Percentiles rank a stretch among this genome's conserved stretches.
Evolutionary conservation across 2,329 filamentous ascomycete genomes (phyloP).

Genomic region (Lecanosticta acicola): DNA sequence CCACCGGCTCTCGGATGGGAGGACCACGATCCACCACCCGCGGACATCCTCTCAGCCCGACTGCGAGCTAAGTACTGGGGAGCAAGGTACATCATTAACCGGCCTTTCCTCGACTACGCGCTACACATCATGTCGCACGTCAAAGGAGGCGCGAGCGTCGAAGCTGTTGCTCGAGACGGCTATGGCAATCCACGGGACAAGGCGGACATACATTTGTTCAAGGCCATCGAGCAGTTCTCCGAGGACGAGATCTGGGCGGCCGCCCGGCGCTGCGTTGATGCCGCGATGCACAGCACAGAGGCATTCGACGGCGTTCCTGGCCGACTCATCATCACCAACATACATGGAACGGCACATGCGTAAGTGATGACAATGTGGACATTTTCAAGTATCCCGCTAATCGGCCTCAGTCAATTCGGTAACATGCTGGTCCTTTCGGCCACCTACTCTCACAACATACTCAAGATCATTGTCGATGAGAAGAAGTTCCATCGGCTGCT

Average conservation of each 20-base stretch:
- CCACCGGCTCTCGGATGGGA: constrained; percentile 54
- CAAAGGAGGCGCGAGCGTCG: constrained; percentile 18
- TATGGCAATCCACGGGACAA: constrained; percentile 28
- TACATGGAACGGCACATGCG: constrained; percentile 93
- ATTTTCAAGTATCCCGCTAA: too few relatives aligned
- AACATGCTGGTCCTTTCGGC: constrained; percentile 89
- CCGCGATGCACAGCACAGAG: constrained; percentile 76
- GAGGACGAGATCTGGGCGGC: constrained; percentile 28
- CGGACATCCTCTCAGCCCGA: constrained; percentile 73
- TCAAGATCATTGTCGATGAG: constrained; percentile 54
- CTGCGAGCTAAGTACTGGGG: constrained; percentile 94
- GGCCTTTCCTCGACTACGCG: constrained; percentile 64
- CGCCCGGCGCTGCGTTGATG: constrained; percentile 54
- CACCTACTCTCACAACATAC: constrained; percentile 56
- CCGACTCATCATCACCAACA: constrained; percentile 80
- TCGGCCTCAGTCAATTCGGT: constrained; percentile 73
- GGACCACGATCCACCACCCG: constrained; percentile 64
- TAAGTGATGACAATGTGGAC: too few relatives aligned
- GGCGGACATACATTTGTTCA: constrained; percentile 33
- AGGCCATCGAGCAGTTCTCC: constrained; percentile 29
- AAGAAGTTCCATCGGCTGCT: constrained; percentile 57
- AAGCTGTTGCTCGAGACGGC: constrained; percentile 27
- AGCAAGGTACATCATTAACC: constrained; percentile 80
- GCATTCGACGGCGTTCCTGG: constrained; percentile 70
- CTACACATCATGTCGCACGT: constrained; percentile 45